phyloP scores from a whole-genome alignment of 1,284 basidiomycete genomes.

The Apiotrichum siamense region DNA sequence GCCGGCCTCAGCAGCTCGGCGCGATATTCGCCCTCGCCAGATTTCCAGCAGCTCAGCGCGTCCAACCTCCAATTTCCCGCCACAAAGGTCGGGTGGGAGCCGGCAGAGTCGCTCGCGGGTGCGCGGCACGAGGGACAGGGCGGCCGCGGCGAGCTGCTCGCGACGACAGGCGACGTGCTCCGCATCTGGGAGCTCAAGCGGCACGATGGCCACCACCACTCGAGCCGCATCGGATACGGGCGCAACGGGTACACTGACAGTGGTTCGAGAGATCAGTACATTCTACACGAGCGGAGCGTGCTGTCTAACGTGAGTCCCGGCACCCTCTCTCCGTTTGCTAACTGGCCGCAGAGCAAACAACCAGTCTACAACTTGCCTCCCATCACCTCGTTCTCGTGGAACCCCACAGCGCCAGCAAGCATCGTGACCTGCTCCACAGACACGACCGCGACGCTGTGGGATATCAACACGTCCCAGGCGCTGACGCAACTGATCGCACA shows the following conservation, averaged over 20 bases:
- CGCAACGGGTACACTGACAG: constrained; percentile 28
- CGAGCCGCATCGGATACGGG: constrained; percentile 51
- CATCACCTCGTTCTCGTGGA: constrained; percentile 93
- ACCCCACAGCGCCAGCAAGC: constrained; percentile 74
- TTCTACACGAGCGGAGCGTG: constrained; percentile 57
- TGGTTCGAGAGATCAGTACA: constrained; percentile 54
- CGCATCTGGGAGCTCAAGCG: constrained; percentile 75
- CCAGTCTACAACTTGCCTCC: constrained; percentile 64
- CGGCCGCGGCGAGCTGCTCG: constrained; percentile 61
- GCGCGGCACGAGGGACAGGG: constrained; percentile 25
- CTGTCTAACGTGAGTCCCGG: constrained; percentile 2
- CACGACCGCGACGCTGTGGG: constrained; percentile 94
- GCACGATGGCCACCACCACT: constrained; percentile 25
- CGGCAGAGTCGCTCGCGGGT: constrained; percentile 26
- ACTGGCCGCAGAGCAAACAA: constrained; percentile 66
- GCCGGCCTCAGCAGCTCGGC: constrained; percentile 8
- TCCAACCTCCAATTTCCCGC: constrained; percentile 39
- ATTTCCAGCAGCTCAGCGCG: constrained; percentile 33
- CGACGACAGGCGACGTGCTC: constrained; percentile 83
- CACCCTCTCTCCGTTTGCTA: constrained; percentile 2
- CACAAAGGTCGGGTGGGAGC: constrained; percentile 48
- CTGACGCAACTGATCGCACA: constrained; percentile 97
- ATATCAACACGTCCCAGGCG: constrained; percentile 90
- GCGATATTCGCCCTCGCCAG: constrained; percentile 3
- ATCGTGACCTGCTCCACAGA: constrained; percentile 96